Percentiles rank a stretch among this genome's conserved stretches.
Conservation (phyloP, 2,329 filamentous ascomycete species). For the Pyricularia grisea region DNA sequence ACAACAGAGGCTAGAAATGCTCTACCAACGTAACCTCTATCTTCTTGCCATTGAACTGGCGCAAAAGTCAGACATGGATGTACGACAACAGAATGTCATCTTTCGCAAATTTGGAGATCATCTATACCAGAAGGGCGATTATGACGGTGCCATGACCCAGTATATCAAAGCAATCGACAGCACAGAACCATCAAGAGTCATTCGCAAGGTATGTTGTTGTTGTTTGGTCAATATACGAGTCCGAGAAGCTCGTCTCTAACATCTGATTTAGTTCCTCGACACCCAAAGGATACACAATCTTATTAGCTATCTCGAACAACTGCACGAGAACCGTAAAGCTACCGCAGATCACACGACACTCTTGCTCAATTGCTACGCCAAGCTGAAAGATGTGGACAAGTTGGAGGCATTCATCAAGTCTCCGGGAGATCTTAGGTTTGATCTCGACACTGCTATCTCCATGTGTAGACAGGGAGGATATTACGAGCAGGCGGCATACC, state of each 20-base stretch:
- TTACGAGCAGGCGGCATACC: slow-evolving; percentile 89
- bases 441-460: slow-evolving; percentile 89
- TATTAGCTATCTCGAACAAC: slow-evolving; percentile 91
- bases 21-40: slow-evolving; percentile 91
- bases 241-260: background rate
- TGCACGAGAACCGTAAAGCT: slow-evolving; percentile 88
- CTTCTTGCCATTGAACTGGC: slow-evolving; percentile 86
- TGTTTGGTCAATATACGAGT: background rate
- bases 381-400: slow-evolving; percentile 94
- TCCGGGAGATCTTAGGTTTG: slow-evolving; percentile 88
- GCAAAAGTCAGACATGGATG: slow-evolving; percentile 75
- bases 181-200: slow-evolving; percentile 92
- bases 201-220: slow-evolving; percentile 58
- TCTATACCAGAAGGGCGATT: slow-evolving; percentile 89
- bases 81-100: slow-evolving; percentile 78
- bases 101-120: slow-evolving; percentile 91
- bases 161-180: slow-evolving; percentile 94
- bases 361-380: slow-evolving; percentile 93
- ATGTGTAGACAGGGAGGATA: slow-evolving; percentile 98
- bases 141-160: slow-evolving; percentile 97
- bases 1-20: slow-evolving; percentile 81
- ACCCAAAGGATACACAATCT: slow-evolving; percentile 96
- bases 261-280: slow-evolving; percentile 53
- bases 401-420: slow-evolving; percentile 95
- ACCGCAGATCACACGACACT: slow-evolving; percentile 94